These are phyloP conservation scores for Cylindrodendrum hubeiense DNA, from an alignment of 2,329 filamentous ascomycete genomes.

Conservation along the genomic window DNA sequence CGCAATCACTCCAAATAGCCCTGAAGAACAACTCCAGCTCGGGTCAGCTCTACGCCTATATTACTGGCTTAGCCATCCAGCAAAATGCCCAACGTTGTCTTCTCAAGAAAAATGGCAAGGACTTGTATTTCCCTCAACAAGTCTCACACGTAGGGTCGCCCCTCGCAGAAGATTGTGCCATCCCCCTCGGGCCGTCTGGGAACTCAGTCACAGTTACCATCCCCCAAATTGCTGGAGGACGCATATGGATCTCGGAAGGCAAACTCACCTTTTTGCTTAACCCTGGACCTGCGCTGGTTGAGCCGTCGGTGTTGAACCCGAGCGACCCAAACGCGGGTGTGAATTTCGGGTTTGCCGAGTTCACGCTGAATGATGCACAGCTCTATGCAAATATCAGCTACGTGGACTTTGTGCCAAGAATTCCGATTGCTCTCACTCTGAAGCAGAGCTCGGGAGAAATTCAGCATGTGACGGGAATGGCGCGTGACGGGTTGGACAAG, in stretches of 20 bases:
- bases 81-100: background rate
- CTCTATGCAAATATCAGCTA: conserved; percentile 20
- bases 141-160: background rate
- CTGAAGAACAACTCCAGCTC: background rate
- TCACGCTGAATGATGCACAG: background rate
- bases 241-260: background rate
- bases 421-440: background rate
- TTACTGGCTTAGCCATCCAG: background rate
- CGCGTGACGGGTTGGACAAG: background rate
- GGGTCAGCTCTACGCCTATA: background rate
- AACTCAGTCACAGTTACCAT: background rate
- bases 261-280: background rate
- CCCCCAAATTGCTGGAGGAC: background rate
- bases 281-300: background rate
- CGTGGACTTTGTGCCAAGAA: conserved; percentile 5
- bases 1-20: background rate
- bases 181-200: background rate
- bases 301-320: conserved; percentile 8
- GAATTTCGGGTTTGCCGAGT: conserved; percentile 11
- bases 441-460: background rate
- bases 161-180: conserved; percentile 2
- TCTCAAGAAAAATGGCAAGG: background rate
- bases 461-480: background rate
- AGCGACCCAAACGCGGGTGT: conserved; percentile 9
- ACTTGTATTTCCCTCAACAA: conserved; percentile 1